Evolutionary conservation across 2,329 filamentous ascomycete species (phyloP).

Genomic region (Thyridium curvatum): DNA sequence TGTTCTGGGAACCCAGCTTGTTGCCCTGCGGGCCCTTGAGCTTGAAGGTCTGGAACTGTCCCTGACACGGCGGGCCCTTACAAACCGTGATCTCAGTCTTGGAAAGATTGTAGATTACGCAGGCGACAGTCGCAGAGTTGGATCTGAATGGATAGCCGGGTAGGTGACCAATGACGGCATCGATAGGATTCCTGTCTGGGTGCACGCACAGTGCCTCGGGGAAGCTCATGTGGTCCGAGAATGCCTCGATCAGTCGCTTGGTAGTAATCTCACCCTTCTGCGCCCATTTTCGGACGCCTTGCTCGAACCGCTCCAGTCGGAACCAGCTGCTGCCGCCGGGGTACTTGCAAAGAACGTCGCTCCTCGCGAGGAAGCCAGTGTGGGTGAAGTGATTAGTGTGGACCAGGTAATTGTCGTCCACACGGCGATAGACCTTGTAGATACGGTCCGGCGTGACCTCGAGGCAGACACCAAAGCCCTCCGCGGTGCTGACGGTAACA

Average conservation of each 20-base stretch:
- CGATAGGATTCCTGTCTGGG: slow-evolving; percentile 6
- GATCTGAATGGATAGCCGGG: slow-evolving; percentile 8
- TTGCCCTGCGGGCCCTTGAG: slow-evolving; percentile 3
- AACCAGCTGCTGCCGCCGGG: slow-evolving; percentile 15
- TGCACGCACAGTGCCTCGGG: slow-evolving; percentile 15
- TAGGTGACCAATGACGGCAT: slow-evolving; percentile 6
- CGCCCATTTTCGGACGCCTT: slow-evolving; percentile 5
- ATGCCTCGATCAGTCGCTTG: slow-evolving; percentile 8
- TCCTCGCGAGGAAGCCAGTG: slow-evolving; percentile 10
- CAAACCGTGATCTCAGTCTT: slow-evolving; percentile 11
- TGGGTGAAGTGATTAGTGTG: slow-evolving; percentile 20
- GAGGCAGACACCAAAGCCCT: slow-evolving; percentile 13
- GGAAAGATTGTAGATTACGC: slow-evolving; percentile 15
- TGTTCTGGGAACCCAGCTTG: slow-evolving; percentile 2
- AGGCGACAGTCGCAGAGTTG: slow-evolving; percentile 13
- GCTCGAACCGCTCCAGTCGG: slow-evolving; percentile 9
- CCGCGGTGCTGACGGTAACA: slow-evolving; percentile 11
- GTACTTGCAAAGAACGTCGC: slow-evolving; percentile 10
- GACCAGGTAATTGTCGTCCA: slow-evolving; percentile 12
- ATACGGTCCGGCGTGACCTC: slow-evolving; percentile 15
- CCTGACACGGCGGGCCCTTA: slow-evolving; percentile 16
- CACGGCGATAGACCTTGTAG: slow-evolving; percentile 9
- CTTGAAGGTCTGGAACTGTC: slow-evolving; percentile 7
- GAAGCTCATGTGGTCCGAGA: slow-evolving; percentile 15
- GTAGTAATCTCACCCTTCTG: slow-evolving; percentile 3